Evolutionary conservation across 129 eudicot genomes (phyloP).

Genomic region (Lonicera japonica): DNA sequence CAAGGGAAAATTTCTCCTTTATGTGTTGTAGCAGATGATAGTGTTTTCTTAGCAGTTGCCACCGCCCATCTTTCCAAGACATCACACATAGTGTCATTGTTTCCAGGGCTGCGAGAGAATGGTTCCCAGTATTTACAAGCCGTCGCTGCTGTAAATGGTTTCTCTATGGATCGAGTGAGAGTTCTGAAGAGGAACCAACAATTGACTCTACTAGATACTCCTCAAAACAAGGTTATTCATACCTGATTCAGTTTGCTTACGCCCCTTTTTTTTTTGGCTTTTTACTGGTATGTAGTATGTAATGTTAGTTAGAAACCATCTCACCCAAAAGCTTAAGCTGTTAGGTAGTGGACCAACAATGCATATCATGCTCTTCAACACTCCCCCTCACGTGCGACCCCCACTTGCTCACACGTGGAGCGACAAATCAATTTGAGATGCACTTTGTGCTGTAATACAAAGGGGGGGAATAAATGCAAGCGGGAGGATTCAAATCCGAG

Average conservation of each 20-base stretch:
- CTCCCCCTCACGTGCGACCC: too few species aligned
- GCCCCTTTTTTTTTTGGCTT: not conserved
- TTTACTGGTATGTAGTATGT: not conserved
- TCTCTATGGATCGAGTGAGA: slow-evolving; percentile 44
- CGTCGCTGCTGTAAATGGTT: slow-evolving; percentile 61
- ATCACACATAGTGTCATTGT: slow-evolving; percentile 49
- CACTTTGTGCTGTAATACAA: too few species aligned
- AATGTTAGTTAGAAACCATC: too few species aligned
- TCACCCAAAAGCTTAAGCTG: too few species aligned
- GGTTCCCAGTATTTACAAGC: slow-evolving; percentile 58
- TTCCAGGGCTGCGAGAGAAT: slow-evolving; percentile 68
- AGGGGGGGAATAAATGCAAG: too few species aligned
- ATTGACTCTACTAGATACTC: slow-evolving; percentile 38
- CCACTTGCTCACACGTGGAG: too few species aligned
- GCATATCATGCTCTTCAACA: too few species aligned
- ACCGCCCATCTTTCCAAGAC: slow-evolving; percentile 52
- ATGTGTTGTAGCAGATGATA: slow-evolving; percentile 76
- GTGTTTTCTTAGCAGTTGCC: slow-evolving; percentile 62
- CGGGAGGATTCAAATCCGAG: too few species aligned
- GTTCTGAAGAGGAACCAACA: slow-evolving; percentile 32
- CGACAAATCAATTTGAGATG: too few species aligned
- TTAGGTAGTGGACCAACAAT: too few species aligned
- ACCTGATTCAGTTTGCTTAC: not conserved
- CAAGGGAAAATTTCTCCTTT: slow-evolving; percentile 40
- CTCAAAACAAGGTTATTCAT: slow-evolving; percentile 43